These are phyloP conservation scores for Hypoxylon lienhwacheense DNA, from an alignment of 495 filamentous ascomycete genomes.

Conservation along the genomic window DNA sequence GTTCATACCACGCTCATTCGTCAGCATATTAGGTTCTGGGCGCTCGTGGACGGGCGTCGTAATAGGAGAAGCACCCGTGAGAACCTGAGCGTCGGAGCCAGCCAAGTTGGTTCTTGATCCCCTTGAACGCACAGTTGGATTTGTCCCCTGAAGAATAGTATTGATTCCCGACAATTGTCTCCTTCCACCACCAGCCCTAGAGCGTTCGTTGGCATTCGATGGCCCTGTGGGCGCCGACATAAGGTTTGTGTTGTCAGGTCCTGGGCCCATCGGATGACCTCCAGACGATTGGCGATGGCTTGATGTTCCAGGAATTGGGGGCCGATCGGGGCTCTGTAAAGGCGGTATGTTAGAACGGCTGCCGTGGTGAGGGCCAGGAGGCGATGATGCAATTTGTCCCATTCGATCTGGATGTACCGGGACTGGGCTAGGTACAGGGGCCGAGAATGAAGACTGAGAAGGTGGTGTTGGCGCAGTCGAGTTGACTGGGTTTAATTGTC, in stretches of 20 bases:
- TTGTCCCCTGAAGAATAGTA: constrained; percentile 50
- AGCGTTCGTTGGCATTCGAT: constrained; percentile 47
- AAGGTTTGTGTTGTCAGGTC: constrained; percentile 37
- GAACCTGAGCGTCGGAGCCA: constrained; percentile 52
- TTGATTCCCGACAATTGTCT: constrained; percentile 57
- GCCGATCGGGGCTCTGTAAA: constrained; percentile 35
- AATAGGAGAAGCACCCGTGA: constrained; percentile 51
- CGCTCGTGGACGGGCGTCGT: constrained; percentile 51
- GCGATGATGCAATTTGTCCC: constrained; percentile 38
- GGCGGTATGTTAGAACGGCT: constrained; percentile 35
- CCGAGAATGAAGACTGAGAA: constrained; percentile 28
- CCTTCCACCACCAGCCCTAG: constrained; percentile 41
- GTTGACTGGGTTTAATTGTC: constrained; percentile 40
- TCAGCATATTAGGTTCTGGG: constrained; percentile 40
- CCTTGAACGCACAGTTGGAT: constrained; percentile 41
- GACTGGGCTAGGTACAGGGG: constrained; percentile 28
- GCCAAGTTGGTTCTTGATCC: constrained; percentile 45
- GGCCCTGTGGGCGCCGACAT: constrained; percentile 53
- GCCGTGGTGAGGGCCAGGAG: constrained; percentile 30
- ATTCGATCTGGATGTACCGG: constrained; percentile 57
- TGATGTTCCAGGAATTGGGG: constrained; percentile 13
- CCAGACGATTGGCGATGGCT: constrained; percentile 39
- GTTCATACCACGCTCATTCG: constrained; percentile 37
- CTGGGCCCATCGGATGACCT: constrained; percentile 26
- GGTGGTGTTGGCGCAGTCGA: constrained; percentile 20